Evolutionary conservation across 163 green algal genomes (phyloP).

Genomic region (Scenedesmus sp.): DNA sequence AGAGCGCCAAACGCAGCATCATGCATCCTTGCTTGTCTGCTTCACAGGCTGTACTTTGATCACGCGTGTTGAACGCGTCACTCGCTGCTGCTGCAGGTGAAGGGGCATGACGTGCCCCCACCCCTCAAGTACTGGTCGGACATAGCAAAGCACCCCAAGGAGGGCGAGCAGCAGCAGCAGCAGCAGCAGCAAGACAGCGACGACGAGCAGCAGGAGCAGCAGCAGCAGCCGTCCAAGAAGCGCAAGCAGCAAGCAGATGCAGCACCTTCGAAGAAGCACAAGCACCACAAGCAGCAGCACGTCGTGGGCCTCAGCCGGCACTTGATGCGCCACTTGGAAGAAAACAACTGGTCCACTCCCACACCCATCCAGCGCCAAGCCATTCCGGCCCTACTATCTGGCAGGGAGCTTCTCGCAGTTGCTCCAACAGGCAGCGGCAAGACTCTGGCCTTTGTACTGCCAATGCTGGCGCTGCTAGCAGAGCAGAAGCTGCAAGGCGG

Average conservation of each 20-base stretch:
- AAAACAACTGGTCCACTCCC: conserved; percentile 76
- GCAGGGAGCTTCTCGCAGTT: conserved; percentile 88
- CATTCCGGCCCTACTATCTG: conserved; percentile 79
- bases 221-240: neutral
- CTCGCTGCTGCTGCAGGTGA: conserved; percentile 24
- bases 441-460: conserved; percentile 88
- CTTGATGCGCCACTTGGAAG: conserved; percentile 67
- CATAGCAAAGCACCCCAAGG: neutral
- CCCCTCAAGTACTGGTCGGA: conserved; percentile 36
- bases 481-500: conserved; percentile 33
- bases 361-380: conserved; percentile 95
- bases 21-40: no score
- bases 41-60: neutral
- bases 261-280: neutral
- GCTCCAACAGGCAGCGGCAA: conserved; percentile 93
- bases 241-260: conserved; percentile 5
- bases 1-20: no score
- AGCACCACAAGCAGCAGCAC: conserved; percentile 25
- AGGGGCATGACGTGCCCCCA: neutral
- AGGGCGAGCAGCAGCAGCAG: neutral
- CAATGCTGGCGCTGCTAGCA: conserved; percentile 67
- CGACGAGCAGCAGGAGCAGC: neutral
- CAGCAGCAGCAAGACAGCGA: neutral
- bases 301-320: neutral
- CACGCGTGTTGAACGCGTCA: neutral